Evolutionary conservation across 306 rosid species (phyloP).

Genomic region (Cicer arietinum): DNA sequence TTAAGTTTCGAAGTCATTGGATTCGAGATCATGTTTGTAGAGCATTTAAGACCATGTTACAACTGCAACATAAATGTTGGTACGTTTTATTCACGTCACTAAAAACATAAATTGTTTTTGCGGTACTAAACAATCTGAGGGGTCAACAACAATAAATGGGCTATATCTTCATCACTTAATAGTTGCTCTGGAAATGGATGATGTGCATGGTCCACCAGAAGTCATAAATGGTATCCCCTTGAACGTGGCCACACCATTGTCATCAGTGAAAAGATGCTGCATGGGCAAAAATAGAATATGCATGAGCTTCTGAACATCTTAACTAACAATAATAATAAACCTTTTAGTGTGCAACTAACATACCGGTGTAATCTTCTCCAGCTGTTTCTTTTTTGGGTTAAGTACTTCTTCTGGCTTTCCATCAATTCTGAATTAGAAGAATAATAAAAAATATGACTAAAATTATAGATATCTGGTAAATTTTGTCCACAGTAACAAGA

Average conservation of each 20-base stretch:
- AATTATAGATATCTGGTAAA: slow-evolving; percentile 23
- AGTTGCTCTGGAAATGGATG: slow-evolving; percentile 74
- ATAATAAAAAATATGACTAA: slow-evolving; percentile 20
- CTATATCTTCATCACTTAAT: slow-evolving; percentile 57
- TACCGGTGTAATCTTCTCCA: slow-evolving; percentile 92
- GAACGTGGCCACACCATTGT: slow-evolving; percentile 82
- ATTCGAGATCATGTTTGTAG: slow-evolving; percentile 17
- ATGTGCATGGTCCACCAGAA: slow-evolving; percentile 83
- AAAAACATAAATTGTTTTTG: slow-evolving; percentile 14
- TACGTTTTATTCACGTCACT: slow-evolving; percentile 34
- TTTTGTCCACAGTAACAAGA: slow-evolving; percentile 7
- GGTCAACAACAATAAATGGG: slow-evolving; percentile 41
- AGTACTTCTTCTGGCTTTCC: slow-evolving; percentile 98
- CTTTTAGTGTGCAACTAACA: neutral
- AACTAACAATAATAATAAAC: slow-evolving; percentile 7
- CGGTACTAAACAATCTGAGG: slow-evolving; percentile 39
- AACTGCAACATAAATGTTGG: slow-evolving; percentile 37
- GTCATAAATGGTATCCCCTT: slow-evolving; percentile 95
- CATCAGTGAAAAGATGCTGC: slow-evolving; percentile 95
- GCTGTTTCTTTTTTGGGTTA: slow-evolving; percentile 97
- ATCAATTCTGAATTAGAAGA: slow-evolving; percentile 64
- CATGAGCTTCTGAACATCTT: slow-evolving; percentile 32
- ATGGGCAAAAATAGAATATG: slow-evolving; percentile 37
- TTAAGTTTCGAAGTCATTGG: slow-evolving; percentile 6
- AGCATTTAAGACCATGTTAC: slow-evolving; percentile 40